A percentile compares a stretch with the other conserved stretches of the same genome.
Conservation (phyloP, 768 basidiomycete genomes). For the Calocybe indica region DNA sequence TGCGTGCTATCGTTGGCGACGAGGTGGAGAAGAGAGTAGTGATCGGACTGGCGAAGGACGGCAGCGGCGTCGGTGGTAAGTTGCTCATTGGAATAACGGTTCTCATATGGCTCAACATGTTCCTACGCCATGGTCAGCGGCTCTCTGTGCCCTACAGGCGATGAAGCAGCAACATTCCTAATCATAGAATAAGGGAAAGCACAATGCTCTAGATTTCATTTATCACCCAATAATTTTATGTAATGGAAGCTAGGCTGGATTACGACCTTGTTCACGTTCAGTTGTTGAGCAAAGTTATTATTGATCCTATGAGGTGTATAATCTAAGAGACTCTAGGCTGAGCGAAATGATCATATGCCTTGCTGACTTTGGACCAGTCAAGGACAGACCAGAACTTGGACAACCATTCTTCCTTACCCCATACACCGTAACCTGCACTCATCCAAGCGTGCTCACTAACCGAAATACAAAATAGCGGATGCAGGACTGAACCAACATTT, state of each 20-base stretch:
- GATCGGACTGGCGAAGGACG: slow-evolving; percentile 94
- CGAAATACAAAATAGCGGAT: slow-evolving; percentile 73
- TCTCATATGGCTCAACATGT: slow-evolving; percentile 3
- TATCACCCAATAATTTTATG: slow-evolving; percentile 3
- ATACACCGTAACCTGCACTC: slow-evolving; percentile 77
- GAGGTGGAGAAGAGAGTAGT: slow-evolving; percentile 75
- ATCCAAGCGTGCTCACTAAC: slow-evolving; percentile 88
- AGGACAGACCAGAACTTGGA: slow-evolving; percentile 79
- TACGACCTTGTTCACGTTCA: background rate
- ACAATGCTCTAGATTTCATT: slow-evolving; percentile 7
- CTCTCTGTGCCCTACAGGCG: slow-evolving; percentile 78
- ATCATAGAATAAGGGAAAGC: slow-evolving; percentile 7
- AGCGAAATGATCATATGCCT: slow-evolving; percentile 20
- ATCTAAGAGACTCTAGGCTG: background rate
- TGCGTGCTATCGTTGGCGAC: slow-evolving; percentile 71
- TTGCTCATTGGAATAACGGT: background rate
- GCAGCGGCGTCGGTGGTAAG: slow-evolving; percentile 95
- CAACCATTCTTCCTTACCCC: slow-evolving; percentile 87
- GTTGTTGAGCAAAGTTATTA: background rate
- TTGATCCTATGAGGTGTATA: background rate
- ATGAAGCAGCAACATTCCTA: slow-evolving; percentile 38
- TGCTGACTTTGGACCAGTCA: slow-evolving; percentile 65
- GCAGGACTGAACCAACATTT: slow-evolving; percentile 49
- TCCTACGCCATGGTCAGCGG: slow-evolving; percentile 19
- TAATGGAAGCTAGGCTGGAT: background rate